Base-by-base conservation (phyloP, 176 grass and related monocot species). In the Aegilops speltoides region DNA sequence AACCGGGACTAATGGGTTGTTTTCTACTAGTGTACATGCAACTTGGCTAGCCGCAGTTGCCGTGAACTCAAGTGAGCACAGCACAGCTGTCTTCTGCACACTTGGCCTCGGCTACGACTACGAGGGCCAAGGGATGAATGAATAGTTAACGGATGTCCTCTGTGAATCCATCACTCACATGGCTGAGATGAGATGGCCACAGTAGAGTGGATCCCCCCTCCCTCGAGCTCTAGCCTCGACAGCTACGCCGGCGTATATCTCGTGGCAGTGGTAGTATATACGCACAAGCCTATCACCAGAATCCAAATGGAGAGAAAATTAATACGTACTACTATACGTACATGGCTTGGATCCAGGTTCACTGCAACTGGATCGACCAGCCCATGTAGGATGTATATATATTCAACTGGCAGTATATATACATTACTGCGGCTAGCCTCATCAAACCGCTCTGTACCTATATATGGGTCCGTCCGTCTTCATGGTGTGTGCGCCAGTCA, bases 401-500 rank as follows among this genome's bases (percentile, higher is more conserved):
- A 13, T 46, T 12, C 10, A 5, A 64, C 26, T 63, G n/a, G 11
- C 15, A 64, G 24, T 26, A 16, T 64, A 65, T 26, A 16, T 64
- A 65, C 63, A 65, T 31, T 66, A 66, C 63, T 79, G 31, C 16
- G 7, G 10, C 60, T 25, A 59, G 64, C 82, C 76, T 85, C 67
- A 74, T 65, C 82, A 74, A 64, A 46, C 59, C 24, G 24, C 8
- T 43, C 40, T 89, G 75, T 84, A 73, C 54, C 7, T 17, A 15
- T 12, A 5, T n/a, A n/a, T 15, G 0, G 50, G 5, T 56, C 17
- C 17, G 6, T 43, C 52, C 2, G 70, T 23, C 34, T 71, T 25
- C 31, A 64, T 37, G 9, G 85, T 83, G 81, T 67, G 86, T 38
- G 29, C 28, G 23, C 12, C 76, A 15, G 57, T 75, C 57, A 89